These are phyloP conservation scores for Prunella vulgaris DNA, from an alignment of 257 asterid genomes.

Conservation along the genomic window DNA sequence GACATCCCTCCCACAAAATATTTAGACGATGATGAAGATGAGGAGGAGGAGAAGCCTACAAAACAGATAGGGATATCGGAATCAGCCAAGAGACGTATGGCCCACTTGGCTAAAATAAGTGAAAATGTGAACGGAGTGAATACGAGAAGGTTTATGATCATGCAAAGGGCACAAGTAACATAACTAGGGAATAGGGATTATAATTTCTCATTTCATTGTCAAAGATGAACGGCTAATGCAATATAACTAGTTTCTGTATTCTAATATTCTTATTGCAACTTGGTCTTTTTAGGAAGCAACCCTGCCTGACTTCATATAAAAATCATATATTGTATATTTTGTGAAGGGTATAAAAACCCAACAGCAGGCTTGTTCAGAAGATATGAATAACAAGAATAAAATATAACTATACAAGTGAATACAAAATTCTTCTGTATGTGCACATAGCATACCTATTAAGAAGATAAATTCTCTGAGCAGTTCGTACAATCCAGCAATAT, in stretches of 20 bases:
- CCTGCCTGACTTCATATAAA: background rate
- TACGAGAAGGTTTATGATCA: conserved; percentile 50
- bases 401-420: background rate
- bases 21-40: conserved; percentile 31
- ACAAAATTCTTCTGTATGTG: background rate
- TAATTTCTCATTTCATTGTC: background rate
- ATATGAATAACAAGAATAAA: background rate
- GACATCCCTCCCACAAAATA: conserved; percentile 33
- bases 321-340: background rate
- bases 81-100: conserved; percentile 63
- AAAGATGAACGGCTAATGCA: background rate
- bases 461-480: background rate
- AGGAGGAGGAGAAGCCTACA: conserved; percentile 39
- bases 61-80: conserved; percentile 12
- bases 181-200: conserved; percentile 1
- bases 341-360: background rate
- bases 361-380: background rate
- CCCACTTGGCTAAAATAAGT: conserved; percentile 69
- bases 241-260: background rate
- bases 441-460: background rate
- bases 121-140: conserved; percentile 59
- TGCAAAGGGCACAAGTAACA: conserved; percentile 66
- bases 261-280: background rate
- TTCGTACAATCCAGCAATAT: background rate
- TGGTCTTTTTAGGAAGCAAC: background rate